A percentile compares a stretch with the other conserved stretches of the same genome.
phyloP scores from a whole-genome alignment of 768 basidiomycete species.

The Boletus huronensis region DNA sequence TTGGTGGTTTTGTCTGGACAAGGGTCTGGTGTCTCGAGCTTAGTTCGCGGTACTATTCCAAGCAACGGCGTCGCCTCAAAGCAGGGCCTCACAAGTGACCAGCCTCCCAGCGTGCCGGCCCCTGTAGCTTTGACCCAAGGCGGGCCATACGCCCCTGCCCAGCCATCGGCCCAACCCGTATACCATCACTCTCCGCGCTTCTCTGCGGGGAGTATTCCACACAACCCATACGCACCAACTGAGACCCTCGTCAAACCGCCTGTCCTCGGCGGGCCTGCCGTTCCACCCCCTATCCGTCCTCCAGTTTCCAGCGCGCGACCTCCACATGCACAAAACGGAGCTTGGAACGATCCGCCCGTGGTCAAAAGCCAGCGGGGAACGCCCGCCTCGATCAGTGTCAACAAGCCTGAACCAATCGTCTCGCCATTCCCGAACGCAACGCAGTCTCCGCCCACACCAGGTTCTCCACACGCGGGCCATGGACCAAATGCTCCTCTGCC shows the following conservation, averaged over 20 bases:
- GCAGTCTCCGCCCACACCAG: slow-evolving; percentile 44
- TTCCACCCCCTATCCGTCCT: slow-evolving; percentile 43
- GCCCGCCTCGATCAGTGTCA: slow-evolving; percentile 44
- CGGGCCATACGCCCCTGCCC: slow-evolving; percentile 16
- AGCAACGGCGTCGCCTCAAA: slow-evolving; percentile 28
- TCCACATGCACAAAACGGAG: slow-evolving; percentile 65
- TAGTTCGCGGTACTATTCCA: slow-evolving; percentile 23
- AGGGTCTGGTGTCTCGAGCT: slow-evolving; percentile 23
- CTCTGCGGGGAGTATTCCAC: neutral
- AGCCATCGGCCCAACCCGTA: slow-evolving; percentile 24
- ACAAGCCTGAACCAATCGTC: slow-evolving; percentile 71
- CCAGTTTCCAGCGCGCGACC: slow-evolving; percentile 47
- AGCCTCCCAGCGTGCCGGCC: slow-evolving; percentile 31
- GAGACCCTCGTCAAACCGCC: slow-evolving; percentile 39
- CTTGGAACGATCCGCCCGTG: slow-evolving; percentile 89
- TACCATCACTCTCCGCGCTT: slow-evolving; percentile 8
- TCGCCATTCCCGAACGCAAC: slow-evolving; percentile 82
- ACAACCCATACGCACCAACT: slow-evolving; percentile 10
- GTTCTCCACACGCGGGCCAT: slow-evolving; percentile 43
- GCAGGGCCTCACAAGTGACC: neutral
- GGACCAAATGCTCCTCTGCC: slow-evolving; percentile 33
- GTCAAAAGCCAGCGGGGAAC: slow-evolving; percentile 45
- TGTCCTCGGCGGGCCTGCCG: slow-evolving; percentile 36
- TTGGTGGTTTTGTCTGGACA: slow-evolving; percentile 40
- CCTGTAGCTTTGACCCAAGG: slow-evolving; percentile 22